Base-by-base conservation (phyloP, 306 rosid species). In the Ochetophila trinervis region DNA sequence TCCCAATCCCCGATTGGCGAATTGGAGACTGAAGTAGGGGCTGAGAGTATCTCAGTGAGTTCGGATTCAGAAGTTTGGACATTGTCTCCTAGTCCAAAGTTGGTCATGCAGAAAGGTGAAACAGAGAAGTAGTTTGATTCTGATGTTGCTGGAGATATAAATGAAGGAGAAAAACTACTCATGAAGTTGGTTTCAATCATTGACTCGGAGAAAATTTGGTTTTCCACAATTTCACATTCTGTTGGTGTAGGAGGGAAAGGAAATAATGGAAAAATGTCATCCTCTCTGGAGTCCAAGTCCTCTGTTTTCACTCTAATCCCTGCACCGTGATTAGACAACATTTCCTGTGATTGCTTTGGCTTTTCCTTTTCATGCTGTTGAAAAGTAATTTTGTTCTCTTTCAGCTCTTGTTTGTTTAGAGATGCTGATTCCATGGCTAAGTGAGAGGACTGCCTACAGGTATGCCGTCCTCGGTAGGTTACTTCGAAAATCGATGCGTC, bases 381-480 rank as follows among this genome's bases (percentile, higher is more conserved):
- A 13, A n/a, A 13, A 19, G 21, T 18, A 16, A 2, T 35, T 48
- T 62, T 62, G 5, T 78, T 79, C 66, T 70, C 79, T 60, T 57
- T 74, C 23, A 44, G 55, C 2, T 17, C 62, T 61, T 65, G 37
- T 61, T 78, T 78, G 58, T 16, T 32, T 61, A 27, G 48, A 44
- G 81, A 63, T 62, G 76, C 32, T 48, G 78, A 23, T 42, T 69
- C 19, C 79, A 65, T 75, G 65, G 68, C 72, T 18, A 19, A 20
- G 60, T 65, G 75, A 57, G 59, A 56, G 70, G 67, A 57, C 70
- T 80, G 84, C 34, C 70, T 71, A 80, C 98, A 91, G 13, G 95
- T 87, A 66, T 91, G 98, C 22, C 50, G 71, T 49, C 90, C 95
- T 70, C 18, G 75, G 61, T 87, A 91, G 55, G 85, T 83, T 60